A percentile compares a stretch with the other conserved stretches of the same genome.
phyloP scores from a whole-genome alignment of 1,284 basidiomycete species.

The Cryptococcus maquisensis region DNA sequence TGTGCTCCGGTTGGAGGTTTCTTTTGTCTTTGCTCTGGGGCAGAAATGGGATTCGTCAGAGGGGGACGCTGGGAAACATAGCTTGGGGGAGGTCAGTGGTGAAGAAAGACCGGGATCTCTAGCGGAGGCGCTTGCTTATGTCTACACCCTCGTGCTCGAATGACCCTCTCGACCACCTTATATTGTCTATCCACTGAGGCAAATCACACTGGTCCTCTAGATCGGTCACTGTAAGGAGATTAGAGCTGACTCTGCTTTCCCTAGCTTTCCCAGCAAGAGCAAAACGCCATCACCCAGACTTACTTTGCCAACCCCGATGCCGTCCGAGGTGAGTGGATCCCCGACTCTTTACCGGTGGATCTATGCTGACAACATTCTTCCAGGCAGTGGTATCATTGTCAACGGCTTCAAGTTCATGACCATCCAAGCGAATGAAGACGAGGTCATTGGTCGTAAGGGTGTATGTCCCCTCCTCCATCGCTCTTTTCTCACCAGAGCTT shows the following conservation, averaged over 20 bases:
- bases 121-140: too few relatives aligned
- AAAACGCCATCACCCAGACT: slow-evolving; percentile 59
- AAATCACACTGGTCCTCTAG: too few relatives aligned
- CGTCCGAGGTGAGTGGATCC: slow-evolving; percentile 51
- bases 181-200: too few relatives aligned
- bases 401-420: slow-evolving; percentile 77
- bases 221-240: too few relatives aligned
- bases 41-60: not conserved
- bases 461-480: slow-evolving; percentile 52
- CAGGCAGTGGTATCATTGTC: slow-evolving; percentile 63
- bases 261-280: slow-evolving; percentile 71
- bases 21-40: too few relatives aligned
- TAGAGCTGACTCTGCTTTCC: not conserved
- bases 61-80: too few relatives aligned
- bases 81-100: not conserved
- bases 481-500: not conserved
- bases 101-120: too few relatives aligned
- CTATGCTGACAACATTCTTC: not conserved
- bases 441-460: slow-evolving; percentile 74
- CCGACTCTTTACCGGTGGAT: not conserved
- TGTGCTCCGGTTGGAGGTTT: not conserved
- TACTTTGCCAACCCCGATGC: slow-evolving; percentile 55
- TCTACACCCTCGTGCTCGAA: too few relatives aligned
- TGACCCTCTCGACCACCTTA: too few relatives aligned
- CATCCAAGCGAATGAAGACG: slow-evolving; percentile 58